Evolutionary conservation across 768 basidiomycete genomes (phyloP), one percentile per base, ranked within the genome.

Genomic region (Lepiota brunneoincarnata): DNA sequence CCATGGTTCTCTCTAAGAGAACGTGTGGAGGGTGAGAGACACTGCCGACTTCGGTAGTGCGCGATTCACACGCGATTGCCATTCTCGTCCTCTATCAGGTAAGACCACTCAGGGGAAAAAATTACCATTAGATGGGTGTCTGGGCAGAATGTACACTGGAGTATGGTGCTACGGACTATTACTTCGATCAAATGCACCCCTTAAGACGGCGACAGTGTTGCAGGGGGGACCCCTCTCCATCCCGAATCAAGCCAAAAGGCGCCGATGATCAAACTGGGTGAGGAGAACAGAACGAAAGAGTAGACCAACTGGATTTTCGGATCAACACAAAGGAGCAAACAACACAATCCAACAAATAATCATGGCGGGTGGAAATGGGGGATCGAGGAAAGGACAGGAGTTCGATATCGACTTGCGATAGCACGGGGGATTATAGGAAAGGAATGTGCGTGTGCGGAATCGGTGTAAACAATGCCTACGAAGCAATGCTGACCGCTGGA

Each of bases 1-100:
- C 9, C 43, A 31, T 63, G 60, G 28, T 34, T 42, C 11, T 59
- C 66, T 47, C 64, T 66, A 31, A 40, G 46, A 21, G 47, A 43
- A 45, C 31, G 34, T 7, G 31, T 21, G 12, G 12, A 20, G 14
- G 31, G 35, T 18, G 31, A n/a, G n/a, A 2, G n/a, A 20, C 46
- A 47, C 34, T 17, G 23, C 18, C 20, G 18, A 23, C 14, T 26
- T 43, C 18, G 31, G 47, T 48, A 14, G 6, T 17, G 10, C 21
- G 24, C 3, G 20, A 18, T 4, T 43, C 41, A 43, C 9, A 43
- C n/a, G 17, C 41, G 10, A 15, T 20, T 6, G 12, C 12, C n/a
- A n/a, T n/a, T n/a, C n/a, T n/a, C n/a, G n/a, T n/a, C n/a, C n/a
- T n/a, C n/a, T n/a, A n/a, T n/a, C n/a, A n/a, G n/a, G n/a, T n/a